Evolutionary conservation across 305 asterid genomes (phyloP), one percentile per base, ranked within the genome.

Genomic region (Withania somnifera): DNA sequence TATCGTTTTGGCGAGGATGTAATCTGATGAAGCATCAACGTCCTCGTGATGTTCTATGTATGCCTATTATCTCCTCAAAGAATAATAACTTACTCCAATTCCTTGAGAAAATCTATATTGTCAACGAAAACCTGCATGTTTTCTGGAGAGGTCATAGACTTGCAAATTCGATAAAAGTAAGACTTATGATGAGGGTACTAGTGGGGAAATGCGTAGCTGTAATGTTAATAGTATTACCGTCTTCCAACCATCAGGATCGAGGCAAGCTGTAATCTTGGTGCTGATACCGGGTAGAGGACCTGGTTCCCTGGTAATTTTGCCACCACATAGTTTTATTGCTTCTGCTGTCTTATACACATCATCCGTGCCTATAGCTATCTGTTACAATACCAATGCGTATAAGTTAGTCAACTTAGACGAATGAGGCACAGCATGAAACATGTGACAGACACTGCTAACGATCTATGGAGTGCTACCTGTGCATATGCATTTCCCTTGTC

Each of bases 181-280:
- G 42, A 2, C 24, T 64, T 24, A 57, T 1, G 1, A 61, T 1
- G 47, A 80, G 19, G 5, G 32, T 9, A 56, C 13, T 11, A 53
- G 54, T 77, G 19, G 15, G 2, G 19, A 51, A 71, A 63, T 19
- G 19, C 15, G 50, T 57, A 56, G 38, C 20, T 77, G 51, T 28
- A 58, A 45, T 83, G 80, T 87, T 53, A 82, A 87, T 80, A 82
- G 78, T 13, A 79, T 45, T 96, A 96, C 98, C 93, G 97, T 82
- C 56, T 96, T 96, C 98, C 98, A 96, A 77, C 99, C 99, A 93
- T 94, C 98, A 86, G 97, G 99, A 88, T 96, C 99, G 19, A 94
- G 90, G 89, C 97, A 94, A 8, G 98, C 98, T 50, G 96, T 90
- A 81, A 96, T 92, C 84, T 96, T 96, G 90, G 99, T 96, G 90